Evolutionary conservation across 2,329 filamentous ascomycete genomes (phyloP), one percentile per base, ranked within the genome.

Genomic region (Cladosporium sphaerospermum): DNA sequence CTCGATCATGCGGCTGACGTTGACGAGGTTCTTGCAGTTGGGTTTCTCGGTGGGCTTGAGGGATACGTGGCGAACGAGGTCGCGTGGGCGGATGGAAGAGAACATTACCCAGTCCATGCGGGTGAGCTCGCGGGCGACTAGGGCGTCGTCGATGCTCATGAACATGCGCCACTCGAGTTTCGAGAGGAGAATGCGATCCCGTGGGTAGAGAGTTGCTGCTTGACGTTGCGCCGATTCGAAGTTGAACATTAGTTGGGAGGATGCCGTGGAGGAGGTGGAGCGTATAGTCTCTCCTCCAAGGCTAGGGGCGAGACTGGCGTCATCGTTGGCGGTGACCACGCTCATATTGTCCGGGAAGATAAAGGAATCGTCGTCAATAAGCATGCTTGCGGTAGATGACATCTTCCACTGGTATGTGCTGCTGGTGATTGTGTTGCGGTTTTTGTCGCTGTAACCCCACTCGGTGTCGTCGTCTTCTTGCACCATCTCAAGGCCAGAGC

Each of bases 81-180:
- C 93, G 54, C 93, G 88, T 52, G 95, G 88, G 23, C 89, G 84
- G 57, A 97, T 96, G 1, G 90, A 91, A 49, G 88, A 95, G 69
- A 96, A 97, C 86, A 97, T 93, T 69, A 95, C 84, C 92, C 92
- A 97, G 71, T 99, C 93, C 52, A 99, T 95, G 56, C 92, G 81
- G 3, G 93, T 97, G 64, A 99, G 80, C 69, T 99, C 93, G 55
- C 86, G 85, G 13, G 92, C 92, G 60, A 97, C 85, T 45, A 89
- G 82, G 56, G 95, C 88, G 50, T 95, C 86, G 1, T 87, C 79
- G 19, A 86, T 85, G 34, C 88, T 87, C 85, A 97, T 95, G 60
- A 97, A 88, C 48, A 86, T 83, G 60, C 91, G 89, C 77, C 93
- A 99, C 56, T 93, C 87, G 40, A 85, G 77, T 69, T 97, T 97